Evolutionary conservation across 83 land plant genomes (phyloP), one percentile per base, ranked within the genome.

Genomic region (Larix sibirica): DNA sequence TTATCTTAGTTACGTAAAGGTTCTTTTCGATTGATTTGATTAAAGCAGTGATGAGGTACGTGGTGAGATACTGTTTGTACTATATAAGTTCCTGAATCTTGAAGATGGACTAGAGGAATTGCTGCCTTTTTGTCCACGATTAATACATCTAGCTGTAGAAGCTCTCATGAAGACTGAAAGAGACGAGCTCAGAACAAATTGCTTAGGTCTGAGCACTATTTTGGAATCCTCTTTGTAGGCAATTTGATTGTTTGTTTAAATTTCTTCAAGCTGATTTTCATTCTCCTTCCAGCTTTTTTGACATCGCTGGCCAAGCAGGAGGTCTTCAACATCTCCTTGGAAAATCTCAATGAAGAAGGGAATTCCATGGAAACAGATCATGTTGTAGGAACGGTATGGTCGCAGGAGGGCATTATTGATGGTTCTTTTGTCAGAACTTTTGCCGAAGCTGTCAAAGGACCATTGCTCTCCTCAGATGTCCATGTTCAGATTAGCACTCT

Each of bases 371-470:
- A 83, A 70, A 31, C 56, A 33, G 79, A 77, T 36, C 87, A 86
- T 2, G 13, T 42, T 64, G 79, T 6, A 66, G 78, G 69, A 71
- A 38, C 13, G 36, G 4, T 54, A 42, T 16, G 42, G 76, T 42
- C 13, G 9, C 23, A 71, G 40, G 76, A 42, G 18, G 9, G 76
- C 50, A 42, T 71, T 20, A 42, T 71, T 20, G 75, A n/a, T 33
- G n/a, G 58, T 13, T 64, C 86, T 44, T 60, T 89, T 24, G 54
- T 66, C 59, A n/a, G 26, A 81, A 79, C 85, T 77, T 92, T 94
- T 84, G 92, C 94, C 47, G 96, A 92, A 44, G 92, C 96, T 24
- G 82, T 94, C 54, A 94, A 94, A 83, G 96, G 94, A 14, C 87
- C 96, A 21, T 79, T 94, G 84, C 90, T 94, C 17, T 92, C 96